A percentile compares a stretch with the other conserved stretches of the same genome.
Evolutionary conservation across 73 alveolate species (phyloP).

Genomic region (Paramecium sonneborni): DNA sequence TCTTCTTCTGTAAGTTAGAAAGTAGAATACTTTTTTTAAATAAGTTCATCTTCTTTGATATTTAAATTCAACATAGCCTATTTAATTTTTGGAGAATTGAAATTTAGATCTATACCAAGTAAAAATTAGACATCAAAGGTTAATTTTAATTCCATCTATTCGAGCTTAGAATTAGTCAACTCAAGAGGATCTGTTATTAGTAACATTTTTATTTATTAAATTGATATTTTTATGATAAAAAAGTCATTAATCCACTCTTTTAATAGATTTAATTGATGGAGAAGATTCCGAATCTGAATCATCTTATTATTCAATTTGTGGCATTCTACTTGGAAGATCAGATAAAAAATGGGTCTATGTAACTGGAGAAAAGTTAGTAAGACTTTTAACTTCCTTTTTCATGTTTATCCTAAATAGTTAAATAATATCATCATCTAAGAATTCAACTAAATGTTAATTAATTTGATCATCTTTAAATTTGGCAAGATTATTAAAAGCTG

Average conservation of each 20-base stretch:
- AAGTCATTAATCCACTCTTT: neutral
- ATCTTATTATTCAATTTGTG: neutral
- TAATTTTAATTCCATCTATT: neutral
- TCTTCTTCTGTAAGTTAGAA: neutral
- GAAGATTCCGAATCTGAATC: constrained; percentile 30
- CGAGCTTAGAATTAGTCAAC: neutral
- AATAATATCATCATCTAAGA: constrained; percentile 2
- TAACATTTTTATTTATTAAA: neutral
- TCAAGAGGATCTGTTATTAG: neutral
- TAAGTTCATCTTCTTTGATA: neutral
- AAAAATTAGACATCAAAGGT: neutral
- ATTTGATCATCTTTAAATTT: neutral
- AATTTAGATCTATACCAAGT: neutral
- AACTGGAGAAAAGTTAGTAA: constrained; percentile 13
- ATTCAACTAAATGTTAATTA: neutral
- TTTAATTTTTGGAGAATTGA: neutral
- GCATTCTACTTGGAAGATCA: constrained; percentile 6
- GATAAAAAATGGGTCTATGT: neutral
- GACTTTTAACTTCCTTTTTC: neutral
- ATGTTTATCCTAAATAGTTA: neutral
- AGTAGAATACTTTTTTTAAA: neutral
- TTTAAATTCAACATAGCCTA: neutral
- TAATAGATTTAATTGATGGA: neutral
- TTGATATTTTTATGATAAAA: neutral
- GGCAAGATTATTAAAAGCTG: neutral